Base-by-base conservation (phyloP, 1,284 basidiomycete genomes). In the Microbotryum intermedium region DNA sequence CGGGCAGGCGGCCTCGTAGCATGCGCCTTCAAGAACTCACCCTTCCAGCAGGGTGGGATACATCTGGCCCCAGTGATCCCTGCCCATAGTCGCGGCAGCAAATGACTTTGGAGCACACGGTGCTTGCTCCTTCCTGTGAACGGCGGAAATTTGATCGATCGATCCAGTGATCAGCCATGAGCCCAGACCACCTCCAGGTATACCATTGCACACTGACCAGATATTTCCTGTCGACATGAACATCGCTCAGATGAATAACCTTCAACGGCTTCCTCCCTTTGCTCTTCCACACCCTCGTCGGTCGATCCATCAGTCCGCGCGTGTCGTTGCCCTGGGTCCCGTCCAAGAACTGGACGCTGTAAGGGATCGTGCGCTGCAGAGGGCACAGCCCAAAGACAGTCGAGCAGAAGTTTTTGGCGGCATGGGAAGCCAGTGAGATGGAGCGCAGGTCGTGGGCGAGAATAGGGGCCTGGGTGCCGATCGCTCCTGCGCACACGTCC, bases 21-120 rank as follows among this genome's bases (percentile, higher is more conserved):
- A 16, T 44, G 9, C 1, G 18, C 10, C 20, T 42, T 6, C 13
- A 16, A 13, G 30, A 21, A 25, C 62, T 43, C n/a, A 67, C 68
- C 42, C 59, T 60, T 42, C 67, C 68, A 5, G 68, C 68, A 4
- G 67, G 67, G 20, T 30, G 45, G 39, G 57, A 44, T 43, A 70
- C 60, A 2, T 47, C 20, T 1, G 52, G 58, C 1, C 62, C 67
- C 5, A 65, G 25, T 3, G 64, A 59, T 0, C 59, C 54, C 2
- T 54, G 54, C 0, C 67, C 67, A 42, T 70, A 66, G 20, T 62
- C 11, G 73, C 76, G 64, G 75, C 82, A 84, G 69, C 82, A 84
- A 25, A 84, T 80, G 7, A 79, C 79, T 65, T 83, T 82, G 18
- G 78, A 80, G 73, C 82, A 84, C 47, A 77, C 76, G 5, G 78